Base-by-base conservation (phyloP, 148 eudicot species). In the Euryodendron excelsum region DNA sequence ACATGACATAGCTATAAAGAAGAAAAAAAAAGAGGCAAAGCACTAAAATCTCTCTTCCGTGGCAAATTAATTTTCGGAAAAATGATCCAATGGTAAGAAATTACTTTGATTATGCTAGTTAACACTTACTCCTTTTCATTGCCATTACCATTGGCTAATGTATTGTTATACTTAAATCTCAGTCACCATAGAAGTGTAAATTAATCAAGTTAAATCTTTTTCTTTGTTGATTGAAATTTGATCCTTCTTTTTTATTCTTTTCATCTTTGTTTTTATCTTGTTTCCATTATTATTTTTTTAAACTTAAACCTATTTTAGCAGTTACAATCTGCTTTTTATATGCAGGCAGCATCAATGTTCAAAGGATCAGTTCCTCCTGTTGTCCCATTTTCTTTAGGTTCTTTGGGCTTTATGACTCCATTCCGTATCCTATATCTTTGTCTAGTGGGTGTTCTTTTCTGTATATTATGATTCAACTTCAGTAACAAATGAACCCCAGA, bases 371-470 rank as follows among this genome's bases (percentile, higher is more conserved):
- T 91, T 80, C 99, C 99, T 79, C 99, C 97, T 3, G 75, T 96
- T 30, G 94, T 96, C 72, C 93, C 99, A 71, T 93, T 93, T 77
- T 88, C 98, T 67, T 81, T 96, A 82, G 99, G 99, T 79, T 96
- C 99, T 14, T 79, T 96, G 80, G 99, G 99, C 78, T 96, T 96
- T 87, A 93, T 96, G 99, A 96, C 99, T 69, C 94, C 97, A 66
- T 96, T 93, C 45, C 76, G 99, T 96, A 93, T 96, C 99, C 99
- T 90, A 66, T 74, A 55, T 79, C 45, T 68, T 69, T 77, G n/a
- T 47, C 25, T 14, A 60, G 34, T 53, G 23, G 44, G 52, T 52
- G 76, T 72, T 23, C 45, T 68, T 39, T 72, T 30, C 34, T 61
- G 12, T 58, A 66, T 45, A 14, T 15, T 34, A 30, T 55, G 21